Evolutionary conservation across 2,329 filamentous ascomycete genomes (phyloP), one percentile per base, ranked within the genome.

Genomic region (Scedosporium minutisporum): DNA sequence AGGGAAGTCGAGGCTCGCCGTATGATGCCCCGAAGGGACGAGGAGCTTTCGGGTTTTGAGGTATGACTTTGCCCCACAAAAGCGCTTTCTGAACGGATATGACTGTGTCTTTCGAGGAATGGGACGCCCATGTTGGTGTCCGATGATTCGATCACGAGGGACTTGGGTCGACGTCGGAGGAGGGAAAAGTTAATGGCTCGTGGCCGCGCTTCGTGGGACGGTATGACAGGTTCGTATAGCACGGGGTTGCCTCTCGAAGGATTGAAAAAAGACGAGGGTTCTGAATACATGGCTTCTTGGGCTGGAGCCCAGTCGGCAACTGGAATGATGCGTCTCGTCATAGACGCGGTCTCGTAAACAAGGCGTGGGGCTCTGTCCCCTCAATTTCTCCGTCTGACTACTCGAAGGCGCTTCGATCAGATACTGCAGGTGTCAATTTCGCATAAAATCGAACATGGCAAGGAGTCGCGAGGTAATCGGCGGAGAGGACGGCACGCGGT

Each of bases 281-380:
- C 60, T n/a, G 61, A 66, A 64, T 70, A 65, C 66, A 74, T 73
- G 68, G 78, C 74, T 67, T 81, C 78, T 65, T 78, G 77, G 60
- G 69, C 66, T 23, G 75, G 70, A 51, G 75, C 73, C 77, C 75
- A 78, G 65, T 79, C 77, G 65, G 70, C 69, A 63, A 77, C 67
- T 60, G 74, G 72, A 65, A 76, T 73, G 64, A 76, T 73, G 67
- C 75, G 71, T 65, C 68, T 71, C 66, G 76, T 70, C 68, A 74
- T 74, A 58, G 58, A 14, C 25, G 44, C 21, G 10, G 44, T n/a
- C 33, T 60, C 16, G 41, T 23, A 25, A 29, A 23, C 38, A 60
- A 41, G 21, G 41, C n/a, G 38, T 48, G 58, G 25, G 42, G 23
- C 25, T 14, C n/a, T 3, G 68, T 64, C 65, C 66, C 38, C 14